Evolutionary conservation across 169 alveolate genomes (phyloP).

Genomic region (Cryptosporidium ryanae): DNA sequence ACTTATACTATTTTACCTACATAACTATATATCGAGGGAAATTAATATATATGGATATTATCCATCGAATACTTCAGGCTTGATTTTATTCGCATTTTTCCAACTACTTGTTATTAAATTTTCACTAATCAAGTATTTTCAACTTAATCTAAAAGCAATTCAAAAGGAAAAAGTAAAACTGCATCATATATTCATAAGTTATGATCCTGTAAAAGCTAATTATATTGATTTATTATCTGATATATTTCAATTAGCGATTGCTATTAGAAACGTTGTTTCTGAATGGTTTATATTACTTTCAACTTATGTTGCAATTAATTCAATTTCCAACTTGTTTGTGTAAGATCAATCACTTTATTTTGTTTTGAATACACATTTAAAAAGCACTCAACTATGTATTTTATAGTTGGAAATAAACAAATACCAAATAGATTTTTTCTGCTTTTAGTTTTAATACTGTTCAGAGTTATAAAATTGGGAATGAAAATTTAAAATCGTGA

Average conservation of each 20-base stretch:
- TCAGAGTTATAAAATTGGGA: no score
- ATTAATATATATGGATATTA: neutral
- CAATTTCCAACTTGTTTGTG: neutral
- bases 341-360: neutral
- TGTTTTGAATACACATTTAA: no score
- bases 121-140: neutral
- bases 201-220: neutral
- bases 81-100: neutral
- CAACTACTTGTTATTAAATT: neutral
- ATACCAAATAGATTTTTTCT: no score
- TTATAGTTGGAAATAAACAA: neutral
- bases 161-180: neutral
- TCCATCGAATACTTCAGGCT: constrained; percentile 7
- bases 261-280: constrained; percentile 22
- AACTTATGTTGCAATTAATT: neutral
- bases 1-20: constrained; percentile 2
- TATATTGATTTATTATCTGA: neutral
- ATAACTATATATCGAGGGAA: constrained; percentile 13
- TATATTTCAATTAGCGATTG: neutral
- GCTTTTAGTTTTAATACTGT: no score
- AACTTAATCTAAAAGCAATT: neutral
- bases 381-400: neutral
- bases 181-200: neutral
- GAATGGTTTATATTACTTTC: constrained; percentile 57
- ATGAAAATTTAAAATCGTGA: no score